These are phyloP conservation scores for Solanum gracilifrons DNA, from an alignment of 257 asterid genomes.

Conservation along the genomic window DNA sequence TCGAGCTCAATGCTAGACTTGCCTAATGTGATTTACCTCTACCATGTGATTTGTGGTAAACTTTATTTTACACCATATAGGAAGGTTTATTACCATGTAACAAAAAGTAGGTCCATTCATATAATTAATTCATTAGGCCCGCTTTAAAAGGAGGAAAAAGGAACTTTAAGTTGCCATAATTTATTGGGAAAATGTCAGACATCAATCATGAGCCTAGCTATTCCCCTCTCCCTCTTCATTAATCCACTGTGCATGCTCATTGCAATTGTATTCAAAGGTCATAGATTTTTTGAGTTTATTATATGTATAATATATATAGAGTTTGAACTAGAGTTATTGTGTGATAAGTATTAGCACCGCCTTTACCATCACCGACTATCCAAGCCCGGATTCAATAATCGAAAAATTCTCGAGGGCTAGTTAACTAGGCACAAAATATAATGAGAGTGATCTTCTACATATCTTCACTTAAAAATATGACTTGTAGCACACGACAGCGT, in stretches of 20 bases:
- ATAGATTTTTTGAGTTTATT: neutral
- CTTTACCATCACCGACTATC: neutral
- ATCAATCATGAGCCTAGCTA: conserved; percentile 11
- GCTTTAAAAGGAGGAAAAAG: neutral
- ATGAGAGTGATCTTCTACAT: neutral
- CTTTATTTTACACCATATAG: neutral
- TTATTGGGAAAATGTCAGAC: conserved; percentile 9
- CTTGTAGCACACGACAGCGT: neutral
- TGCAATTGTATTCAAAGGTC: neutral
- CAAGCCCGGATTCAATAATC: neutral
- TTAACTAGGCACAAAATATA: neutral
- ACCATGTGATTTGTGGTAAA: rapidly evolving
- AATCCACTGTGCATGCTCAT: neutral
- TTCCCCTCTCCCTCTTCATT: neutral
- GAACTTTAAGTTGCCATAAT: neutral
- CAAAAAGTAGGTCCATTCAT: neutral
- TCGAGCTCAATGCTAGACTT: neutral
- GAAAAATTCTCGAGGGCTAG: neutral
- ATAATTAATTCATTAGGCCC: neutral
- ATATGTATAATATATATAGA: neutral
- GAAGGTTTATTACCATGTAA: neutral
- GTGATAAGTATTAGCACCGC: neutral
- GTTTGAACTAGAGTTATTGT: too few relatives aligned
- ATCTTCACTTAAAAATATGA: neutral
- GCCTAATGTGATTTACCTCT: neutral